phyloP scores from a whole-genome alignment of 345 rosid genomes.

The Hypericum androsaemum region DNA sequence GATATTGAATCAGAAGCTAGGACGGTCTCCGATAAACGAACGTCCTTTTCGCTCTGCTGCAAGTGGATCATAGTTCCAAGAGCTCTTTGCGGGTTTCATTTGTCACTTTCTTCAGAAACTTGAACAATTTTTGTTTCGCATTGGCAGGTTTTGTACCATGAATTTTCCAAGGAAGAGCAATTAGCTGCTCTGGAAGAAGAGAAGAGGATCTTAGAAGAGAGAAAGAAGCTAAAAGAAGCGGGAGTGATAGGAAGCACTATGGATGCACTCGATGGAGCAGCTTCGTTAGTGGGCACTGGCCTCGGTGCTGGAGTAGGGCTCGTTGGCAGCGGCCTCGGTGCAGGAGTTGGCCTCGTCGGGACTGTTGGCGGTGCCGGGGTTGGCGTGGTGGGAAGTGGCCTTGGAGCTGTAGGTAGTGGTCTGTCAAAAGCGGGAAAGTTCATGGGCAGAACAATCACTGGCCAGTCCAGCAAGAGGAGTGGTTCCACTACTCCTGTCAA shows the following conservation, averaged over 20 bases:
- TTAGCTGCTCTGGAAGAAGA: slow-evolving; percentile 73
- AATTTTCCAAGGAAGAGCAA: slow-evolving; percentile 71
- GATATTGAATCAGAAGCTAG: no score
- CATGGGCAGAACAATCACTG: slow-evolving; percentile 77
- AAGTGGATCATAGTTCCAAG: no score
- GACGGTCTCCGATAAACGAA: no score
- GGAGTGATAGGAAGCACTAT: slow-evolving; percentile 92
- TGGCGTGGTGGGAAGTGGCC: slow-evolving; percentile 41
- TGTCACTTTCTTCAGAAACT: neutral
- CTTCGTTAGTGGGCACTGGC: slow-evolving; percentile 33
- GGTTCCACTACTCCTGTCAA: slow-evolving; percentile 74
- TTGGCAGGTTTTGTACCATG: slow-evolving; percentile 53
- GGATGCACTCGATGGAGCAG: slow-evolving; percentile 79
- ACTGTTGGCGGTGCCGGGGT: slow-evolving; percentile 34
- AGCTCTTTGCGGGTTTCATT: no score
- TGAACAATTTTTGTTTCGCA: slow-evolving; percentile 1
- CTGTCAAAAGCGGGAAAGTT: slow-evolving; percentile 78
- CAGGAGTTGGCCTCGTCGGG: slow-evolving; percentile 64
- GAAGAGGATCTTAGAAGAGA: slow-evolving; percentile 70
- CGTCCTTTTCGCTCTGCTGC: no score
- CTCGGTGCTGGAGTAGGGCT: slow-evolving; percentile 64
- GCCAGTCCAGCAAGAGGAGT: slow-evolving; percentile 63
- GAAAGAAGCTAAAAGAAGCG: slow-evolving; percentile 74
- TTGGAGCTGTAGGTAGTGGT: slow-evolving; percentile 75
- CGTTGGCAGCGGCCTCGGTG: slow-evolving; percentile 64